These are phyloP conservation scores for Crithidia acanthocephali DNA, from an alignment of 208 protist species.

Conservation along the genomic window DNA sequence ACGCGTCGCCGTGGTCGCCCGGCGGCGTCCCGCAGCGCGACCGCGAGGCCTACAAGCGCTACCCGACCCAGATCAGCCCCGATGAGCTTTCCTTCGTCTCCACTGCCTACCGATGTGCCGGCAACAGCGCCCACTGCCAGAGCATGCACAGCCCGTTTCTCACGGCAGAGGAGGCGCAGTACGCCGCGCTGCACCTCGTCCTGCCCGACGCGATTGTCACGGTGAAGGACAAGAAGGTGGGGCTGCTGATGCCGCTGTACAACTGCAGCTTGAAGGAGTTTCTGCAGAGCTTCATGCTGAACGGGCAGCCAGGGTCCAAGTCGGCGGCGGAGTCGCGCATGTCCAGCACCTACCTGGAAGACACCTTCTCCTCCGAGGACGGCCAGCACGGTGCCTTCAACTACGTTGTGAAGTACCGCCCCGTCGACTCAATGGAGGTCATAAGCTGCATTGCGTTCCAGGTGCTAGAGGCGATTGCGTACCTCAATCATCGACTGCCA, in stretches of 20 bases:
- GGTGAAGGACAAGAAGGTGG: constrained; percentile 38
- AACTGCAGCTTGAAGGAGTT: constrained; percentile 74
- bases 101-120: constrained; percentile 28
- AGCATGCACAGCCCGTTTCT: constrained; percentile 23
- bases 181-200: constrained; percentile 52
- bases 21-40: constrained; percentile 6
- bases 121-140: constrained; percentile 16
- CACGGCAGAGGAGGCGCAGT: constrained; percentile 22
- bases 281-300: constrained; percentile 31
- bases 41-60: constrained; percentile 44
- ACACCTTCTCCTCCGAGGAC: constrained; percentile 11
- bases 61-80: constrained; percentile 34
- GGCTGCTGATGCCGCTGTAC: constrained; percentile 76
- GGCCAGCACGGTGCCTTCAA: constrained; percentile 3
- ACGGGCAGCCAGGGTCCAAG: neutral
- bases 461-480: constrained; percentile 55
- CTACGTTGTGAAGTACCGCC: constrained; percentile 36
- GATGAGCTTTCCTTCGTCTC: constrained; percentile 43
- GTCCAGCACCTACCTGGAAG: constrained; percentile 11
- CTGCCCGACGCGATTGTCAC: constrained; percentile 64
- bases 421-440: constrained; percentile 45
- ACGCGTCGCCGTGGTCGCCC: constrained; percentile 9
- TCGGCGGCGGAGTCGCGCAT: neutral
- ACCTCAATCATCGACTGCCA: constrained; percentile 60
- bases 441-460: constrained; percentile 70